Base-by-base conservation (phyloP, 1,139 yeast species). In the Sporopachydermia cereana region DNA sequence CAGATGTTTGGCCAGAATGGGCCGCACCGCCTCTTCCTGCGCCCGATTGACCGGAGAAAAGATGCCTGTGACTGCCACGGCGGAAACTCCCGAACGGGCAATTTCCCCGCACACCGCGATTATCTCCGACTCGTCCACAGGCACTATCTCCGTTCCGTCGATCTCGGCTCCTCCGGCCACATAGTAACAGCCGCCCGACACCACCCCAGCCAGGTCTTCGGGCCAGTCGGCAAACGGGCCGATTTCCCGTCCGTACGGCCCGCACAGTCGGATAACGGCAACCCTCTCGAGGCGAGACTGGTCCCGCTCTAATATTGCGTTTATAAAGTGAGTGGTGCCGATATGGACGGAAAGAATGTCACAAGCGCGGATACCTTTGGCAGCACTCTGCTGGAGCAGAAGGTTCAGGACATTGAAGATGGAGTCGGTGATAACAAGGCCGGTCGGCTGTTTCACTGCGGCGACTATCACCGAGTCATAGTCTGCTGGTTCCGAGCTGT, bases 321-420 rank as follows among this genome's bases (percentile, higher is more conserved):
- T 68, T 48, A 68, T 66, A 55, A 68, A 68, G 49, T 68, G 73
- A 2, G 72, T 68, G 3, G 73, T 68, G 17, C 73, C 73, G 44
- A 68, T 68, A 0, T 71, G 65, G 4, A 68, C 66, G 2, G 69
- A 57, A 4, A 57, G 50, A 1, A 68, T 61, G 17, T 66, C 64
- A 1, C 51, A 41, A 29, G 56, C 60, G n/a, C 47, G 41, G 17
- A 54, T 50, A n/a, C n/a, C n/a, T n/a, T n/a, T n/a, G n/a, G n/a
- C n/a, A 24, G 50, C 44, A 3, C 49, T 43, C 3, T 44, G 42
- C 1, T 57, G 57, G 1, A 51, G 54, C 45, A 61, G 58, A 27
- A 12, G 14, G 12, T 27, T 27, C 14, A 27, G 30, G 12, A 27
- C 30, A 12, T 27, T 27, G 12, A 27, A 12, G 30, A 27, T 27